Evolutionary conservation across 2,329 filamentous ascomycete genomes (phyloP), one percentile per base, ranked within the genome.

Genomic region (Cercospora brassicicola): DNA sequence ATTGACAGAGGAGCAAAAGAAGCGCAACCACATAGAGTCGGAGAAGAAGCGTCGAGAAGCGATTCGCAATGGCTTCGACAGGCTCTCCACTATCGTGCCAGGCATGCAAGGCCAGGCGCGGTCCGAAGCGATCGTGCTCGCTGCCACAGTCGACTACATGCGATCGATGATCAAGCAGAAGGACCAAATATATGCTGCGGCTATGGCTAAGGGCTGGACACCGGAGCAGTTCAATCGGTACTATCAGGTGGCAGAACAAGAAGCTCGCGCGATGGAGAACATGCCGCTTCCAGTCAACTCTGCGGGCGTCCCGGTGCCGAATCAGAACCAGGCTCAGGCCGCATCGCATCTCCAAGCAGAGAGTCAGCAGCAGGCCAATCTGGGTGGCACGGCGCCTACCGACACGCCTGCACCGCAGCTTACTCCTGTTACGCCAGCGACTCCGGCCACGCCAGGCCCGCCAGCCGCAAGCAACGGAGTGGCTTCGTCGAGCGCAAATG

Each of bases 1-100:
- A 70, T 82, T 92, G 69, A 89, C 88, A 57, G 89, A 91, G 73
- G 84, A 87, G 69, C 88, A 91, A 76, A 91, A 91, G 83, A 91
- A 91, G 78, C 87, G 86, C 75, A 91, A 92, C 76, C 90, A 91
- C 79, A 91, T 91, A 73, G 86, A 87, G 26, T 90, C 88, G 4
- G 86, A 88, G 77, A 85, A 87, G 75, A 88, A 90, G 79, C 87
- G 89, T 39, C 87, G 89, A 55, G 86, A 89, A 66, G 91, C 90
- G 13, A 96, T 97, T 72, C 87, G 93, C 57, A 89, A 92, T 67
- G 92, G 91, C 66, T 96, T 96, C 78, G 92, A 96, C 78, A 87
- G 89, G 36, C 85, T 97, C 28, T 91, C 91, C 15, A 87, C 89
- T 63, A 85, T 96, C 33, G 92, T 96, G 0, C 93, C 93, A 0